Evolutionary conservation across 2,329 filamentous ascomycete species (phyloP).

Genomic region (Trichoderma hamatum): DNA sequence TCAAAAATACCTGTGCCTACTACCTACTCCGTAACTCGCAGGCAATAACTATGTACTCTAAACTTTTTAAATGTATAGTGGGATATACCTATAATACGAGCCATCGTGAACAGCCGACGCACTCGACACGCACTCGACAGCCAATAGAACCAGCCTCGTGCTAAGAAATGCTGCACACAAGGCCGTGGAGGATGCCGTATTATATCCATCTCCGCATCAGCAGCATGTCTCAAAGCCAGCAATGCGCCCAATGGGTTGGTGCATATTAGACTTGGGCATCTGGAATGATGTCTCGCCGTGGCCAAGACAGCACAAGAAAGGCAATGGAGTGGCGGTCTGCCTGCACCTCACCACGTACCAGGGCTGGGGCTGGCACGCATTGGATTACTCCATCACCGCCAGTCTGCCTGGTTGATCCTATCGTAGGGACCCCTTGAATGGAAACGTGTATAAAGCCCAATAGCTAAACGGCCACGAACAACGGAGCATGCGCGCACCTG

Average conservation of each 20-base stretch:
- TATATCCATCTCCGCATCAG: background rate
- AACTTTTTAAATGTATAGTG: background rate
- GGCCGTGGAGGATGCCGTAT: background rate
- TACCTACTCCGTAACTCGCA: too few species aligned
- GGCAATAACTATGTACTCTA: background rate
- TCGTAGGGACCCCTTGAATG: background rate
- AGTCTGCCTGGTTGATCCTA: constrained; percentile 6
- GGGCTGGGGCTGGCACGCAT: background rate
- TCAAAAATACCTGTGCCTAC: background rate
- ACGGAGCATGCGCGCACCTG: background rate
- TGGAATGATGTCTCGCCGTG: constrained; percentile 2
- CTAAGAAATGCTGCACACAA: background rate
- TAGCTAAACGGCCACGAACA: background rate
- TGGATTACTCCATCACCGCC: constrained; percentile 18
- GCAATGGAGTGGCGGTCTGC: constrained; percentile 20
- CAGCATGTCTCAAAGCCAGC: background rate
- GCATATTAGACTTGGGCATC: background rate
- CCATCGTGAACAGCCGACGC: too few species aligned
- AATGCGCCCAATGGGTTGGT: background rate
- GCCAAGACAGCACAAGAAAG: background rate
- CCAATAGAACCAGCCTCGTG: background rate
- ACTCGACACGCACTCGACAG: background rate
- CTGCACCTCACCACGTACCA: background rate
- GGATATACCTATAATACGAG: background rate
- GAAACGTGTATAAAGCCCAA: background rate